Percentiles rank a stretch among this genome's conserved stretches.
Evolutionary conservation across 306 rosid species (phyloP).

Genomic region (Inga oerstediana): DNA sequence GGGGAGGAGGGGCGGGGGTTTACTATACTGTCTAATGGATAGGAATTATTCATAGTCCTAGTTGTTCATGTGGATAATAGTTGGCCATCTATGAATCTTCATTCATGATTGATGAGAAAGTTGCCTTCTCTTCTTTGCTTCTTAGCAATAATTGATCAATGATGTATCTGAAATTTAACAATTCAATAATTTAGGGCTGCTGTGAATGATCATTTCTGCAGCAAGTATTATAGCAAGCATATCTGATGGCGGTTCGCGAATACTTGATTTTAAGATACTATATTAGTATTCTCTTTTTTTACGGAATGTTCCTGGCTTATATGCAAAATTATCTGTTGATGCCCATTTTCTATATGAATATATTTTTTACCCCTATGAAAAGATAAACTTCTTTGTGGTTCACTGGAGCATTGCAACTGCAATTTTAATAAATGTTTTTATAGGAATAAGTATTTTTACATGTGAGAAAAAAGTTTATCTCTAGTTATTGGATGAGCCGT

Average conservation of each 20-base stretch:
- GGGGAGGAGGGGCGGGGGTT: neutral
- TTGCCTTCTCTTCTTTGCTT: neutral
- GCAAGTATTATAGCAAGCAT: neutral
- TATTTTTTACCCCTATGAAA: neutral
- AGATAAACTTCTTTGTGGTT: neutral
- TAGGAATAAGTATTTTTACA: neutral
- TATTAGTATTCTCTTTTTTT: neutral
- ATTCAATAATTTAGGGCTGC: neutral
- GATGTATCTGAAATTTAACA: neutral
- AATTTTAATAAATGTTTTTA: neutral
- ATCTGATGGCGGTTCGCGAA: neutral
- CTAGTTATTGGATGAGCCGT: neutral
- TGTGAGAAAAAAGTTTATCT: neutral
- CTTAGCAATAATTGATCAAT: neutral
- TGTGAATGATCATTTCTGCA: neutral
- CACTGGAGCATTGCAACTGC: neutral
- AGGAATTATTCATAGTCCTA: neutral
- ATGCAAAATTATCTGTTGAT: neutral
- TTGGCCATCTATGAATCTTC: neutral
- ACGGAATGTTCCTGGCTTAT: neutral
- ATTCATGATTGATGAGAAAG: neutral
- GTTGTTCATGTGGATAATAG: slow-evolving; percentile 12
- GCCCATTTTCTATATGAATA: neutral
- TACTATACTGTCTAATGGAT: neutral
- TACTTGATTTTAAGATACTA: neutral